Percentiles rank a stretch among this genome's conserved stretches.
phyloP scores from a whole-genome alignment of 2,329 filamentous ascomycete genomes.

The Westerdykella aurantiaca region DNA sequence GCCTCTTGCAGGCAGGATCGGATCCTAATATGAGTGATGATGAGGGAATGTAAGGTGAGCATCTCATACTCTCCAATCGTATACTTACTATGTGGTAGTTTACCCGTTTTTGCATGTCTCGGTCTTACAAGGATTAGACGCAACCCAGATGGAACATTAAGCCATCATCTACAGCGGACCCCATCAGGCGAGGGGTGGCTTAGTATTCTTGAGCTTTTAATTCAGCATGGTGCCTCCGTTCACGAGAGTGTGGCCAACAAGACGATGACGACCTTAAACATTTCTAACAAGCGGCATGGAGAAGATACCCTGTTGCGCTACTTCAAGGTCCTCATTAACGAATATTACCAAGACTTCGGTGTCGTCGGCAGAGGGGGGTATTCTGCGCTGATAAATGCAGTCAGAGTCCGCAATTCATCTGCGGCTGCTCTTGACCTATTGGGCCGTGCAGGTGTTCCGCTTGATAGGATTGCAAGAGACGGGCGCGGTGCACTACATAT shows the following conservation, averaged over 20 bases:
- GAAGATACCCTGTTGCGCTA: too few relatives aligned
- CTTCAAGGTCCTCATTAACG: not conserved
- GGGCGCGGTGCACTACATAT: too few relatives aligned
- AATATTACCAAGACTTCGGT: not conserved
- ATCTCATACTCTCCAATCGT: not conserved
- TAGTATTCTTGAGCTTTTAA: not conserved
- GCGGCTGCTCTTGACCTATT: too few relatives aligned
- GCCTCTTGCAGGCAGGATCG: not conserved
- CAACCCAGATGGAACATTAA: too few relatives aligned
- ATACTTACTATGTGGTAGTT: not conserved
- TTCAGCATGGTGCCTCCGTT: not conserved
- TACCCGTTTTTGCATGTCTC: not conserved
- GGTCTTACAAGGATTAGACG: too few relatives aligned
- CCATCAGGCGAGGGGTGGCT: not conserved
- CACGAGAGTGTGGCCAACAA: not conserved
- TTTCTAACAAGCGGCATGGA: not conserved
- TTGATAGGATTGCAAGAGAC: too few relatives aligned
- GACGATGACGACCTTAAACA: not conserved
- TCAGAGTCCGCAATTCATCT: too few relatives aligned
- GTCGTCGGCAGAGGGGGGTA: not conserved
- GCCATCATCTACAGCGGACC: too few relatives aligned
- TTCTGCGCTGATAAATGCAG: too few relatives aligned
- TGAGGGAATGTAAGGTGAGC: not conserved
- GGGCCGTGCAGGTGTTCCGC: too few relatives aligned
- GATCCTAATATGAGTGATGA: constrained; percentile 3